Base-by-base conservation (phyloP, 1,139 yeast species). In the Lodderomyces metapsilosis region DNA sequence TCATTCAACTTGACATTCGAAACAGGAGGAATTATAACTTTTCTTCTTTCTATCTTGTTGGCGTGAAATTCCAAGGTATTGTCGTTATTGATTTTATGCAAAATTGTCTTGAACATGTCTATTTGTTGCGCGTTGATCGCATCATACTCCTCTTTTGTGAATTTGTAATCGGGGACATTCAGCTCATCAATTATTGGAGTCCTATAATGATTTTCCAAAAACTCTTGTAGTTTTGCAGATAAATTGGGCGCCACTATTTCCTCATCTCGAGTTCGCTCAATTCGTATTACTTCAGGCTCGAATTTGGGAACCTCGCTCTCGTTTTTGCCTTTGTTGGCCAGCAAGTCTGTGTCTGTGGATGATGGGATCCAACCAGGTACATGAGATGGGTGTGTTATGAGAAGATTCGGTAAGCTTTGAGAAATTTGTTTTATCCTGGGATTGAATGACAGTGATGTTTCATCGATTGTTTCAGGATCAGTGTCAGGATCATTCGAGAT, bases 361-460 rank as follows among this genome's bases (percentile, higher is more conserved):
- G 28, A 36, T 58, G 73, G 65, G 60, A 82, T 53, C 91, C 96
- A 61, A 66, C 86, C 41, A 71, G 78, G 51, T 69, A 76, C 58
- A 64, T 88, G 95, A 4, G 80, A 74, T 2, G 97, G 97, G 56
- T 88, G 91, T 0, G 95, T 84, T 4, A 88, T 72, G 7, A 78
- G 62, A 21, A 84, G 84, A 9, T 74, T 71, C 1, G 88, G 85
- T 5, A 79, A 66, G 2, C 76, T 56, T 38, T 71, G 71, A 31
- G 67, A 74, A 16, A 86, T 52, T 8, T 66, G 68, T 12, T 83
- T 62, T 12, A 69, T 40, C 40, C 61, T 67, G 43, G 59, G 57
- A 46, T 51, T 57, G 4, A 44, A 45, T 10, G 49, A 47, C 6
- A 41, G 49, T 4, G 47, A 51, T 27, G 50, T 55, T 23, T 46